Base-by-base conservation (phyloP, 2,329 filamentous ascomycete species). In the Xylaria sp. region DNA sequence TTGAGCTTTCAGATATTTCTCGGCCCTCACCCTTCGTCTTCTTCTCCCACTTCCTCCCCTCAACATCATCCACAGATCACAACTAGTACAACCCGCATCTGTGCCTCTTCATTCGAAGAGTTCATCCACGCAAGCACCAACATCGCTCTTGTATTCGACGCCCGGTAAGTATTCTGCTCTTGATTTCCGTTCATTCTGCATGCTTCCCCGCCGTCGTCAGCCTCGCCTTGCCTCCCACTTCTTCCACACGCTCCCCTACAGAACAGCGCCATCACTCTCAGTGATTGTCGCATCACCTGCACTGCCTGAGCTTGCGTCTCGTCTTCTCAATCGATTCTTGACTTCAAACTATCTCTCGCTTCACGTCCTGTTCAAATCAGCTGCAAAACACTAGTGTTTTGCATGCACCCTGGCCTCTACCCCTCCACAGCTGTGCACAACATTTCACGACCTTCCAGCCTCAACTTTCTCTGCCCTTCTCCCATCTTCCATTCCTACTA, bases 1-100 rank as follows among this genome's bases (percentile, higher is more conserved):
- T 59, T 44, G 44, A 49, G 57, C 57, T 58, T 59, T 55, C 35
- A 64, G 59, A 63, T 66, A 62, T 61, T 64, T 64, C 59, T 64
- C 49, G 59, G 60, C 59, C 61, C 63, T 65, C 60, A 52, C 62
- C 59, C 59, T 57, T 59, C 64, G 18, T 57, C 61, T 60, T 57
- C 55, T 13, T 37, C 42, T 34, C 51, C 52, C 53, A 53, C 10
- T 58, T 56, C 55, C 58, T 51, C 34, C 44, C 52, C 58, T 52
- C 58, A 51, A 60, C 48, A 46, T 49, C 60, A 51, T 7, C 34
- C 49, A 4, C 46, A 59, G 23, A 56, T 23, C 48, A 19, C 58
- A 63, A 59, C 55, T 58, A 61, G 56, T 11, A 8, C 58, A 54
- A 55, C 8, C 50, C 16, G 47, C 55, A 50, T 34, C 30, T 16